Base-by-base conservation (phyloP, 768 basidiomycete genomes). In the Xerocomellus intermedius region DNA sequence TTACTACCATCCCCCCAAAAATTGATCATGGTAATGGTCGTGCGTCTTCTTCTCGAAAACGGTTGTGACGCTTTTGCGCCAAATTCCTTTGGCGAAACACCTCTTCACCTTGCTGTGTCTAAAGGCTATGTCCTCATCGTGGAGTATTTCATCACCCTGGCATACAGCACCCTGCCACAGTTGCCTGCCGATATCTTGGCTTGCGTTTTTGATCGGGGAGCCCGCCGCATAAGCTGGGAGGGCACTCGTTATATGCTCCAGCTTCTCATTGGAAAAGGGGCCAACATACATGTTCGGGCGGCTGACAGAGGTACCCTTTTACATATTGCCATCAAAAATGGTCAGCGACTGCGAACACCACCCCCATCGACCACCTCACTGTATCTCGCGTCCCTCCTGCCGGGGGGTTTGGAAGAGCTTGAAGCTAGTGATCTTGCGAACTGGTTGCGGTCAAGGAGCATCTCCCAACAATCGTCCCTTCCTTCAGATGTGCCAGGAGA, bases 41-140 rank as follows among this genome's bases (percentile, higher is more conserved):
- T 43, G 9, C 1, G 16, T 24, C 26, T 24, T 10, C 56, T 58
- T 17, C n/a, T 58, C 13, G 21, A 45, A 0, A 2, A 21, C 37
- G 57, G 48, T n/a, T 58, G 57, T 32, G 48, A 57, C 21, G 32
- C 48, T 21, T 37, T 19, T 28, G 19, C n/a, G 3, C 17, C 13
- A 3, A 26, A 58, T n/a, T 39, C 37, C 12, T 24, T 0, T 17
- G 33, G 48, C 0, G 9, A 19, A 22, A 57, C 42, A 12, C 56
- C 57, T 2, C 14, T 57, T 35, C 55, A 46, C 10, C 12, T 58
- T 39, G 55, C 56, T 5, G 55, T 50, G 16, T 17, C 9, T 5
- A 3, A 17, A 21, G 21, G 54, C 1, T 17, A 22, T 5, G 2
- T 24, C 24, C 24, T 24, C 14, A 12, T 33, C 3, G 28, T 49